Evolutionary conservation across 108 stramenopile genomes (phyloP), one percentile per base, ranked within the genome.

Genomic region (Cyclotella kingstonii): DNA sequence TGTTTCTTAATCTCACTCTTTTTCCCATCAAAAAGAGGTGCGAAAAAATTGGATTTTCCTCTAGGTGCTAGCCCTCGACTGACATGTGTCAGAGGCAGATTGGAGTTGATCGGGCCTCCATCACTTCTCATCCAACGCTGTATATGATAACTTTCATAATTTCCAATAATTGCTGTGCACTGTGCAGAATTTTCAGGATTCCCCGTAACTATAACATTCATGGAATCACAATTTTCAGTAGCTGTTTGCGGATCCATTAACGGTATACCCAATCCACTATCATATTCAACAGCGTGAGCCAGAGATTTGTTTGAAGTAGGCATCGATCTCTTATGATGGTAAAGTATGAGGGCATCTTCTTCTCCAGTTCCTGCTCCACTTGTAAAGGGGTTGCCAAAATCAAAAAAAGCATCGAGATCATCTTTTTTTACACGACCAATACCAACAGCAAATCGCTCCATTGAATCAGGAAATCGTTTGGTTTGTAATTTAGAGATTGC

Each of bases 111-210:
- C 7, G 42, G 38, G 15, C 44, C 48, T 6, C 41, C 48, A 14
- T 67, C 56, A 4, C 36, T 35, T 67, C 80, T 73, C 83, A 86
- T 83, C 64, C 74, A 81, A 42, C 80, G 52, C 76, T 81, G 80
- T 22, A 86, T 54, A 40, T 86, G 85, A 69, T 78, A 86, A 11
- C 77, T 68, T 51, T 83, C 78, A 26, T 76, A 86, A 19, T 81
- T 70, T 26, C 82, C 82, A 27, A 81, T 54, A 10, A 83, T 43
- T 9, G 82, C 85, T 22, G 76, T 57, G 40, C 85, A 86, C 61
- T 84, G 80, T 14, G 62, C n/a, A 0, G 60, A 70, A 18, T 60
- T 14, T 22, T 68, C 65, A 10, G 65, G 65, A 46, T 68, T 65
- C n/a, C 71, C 68, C 12, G 78, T 79, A 23, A 80, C 50, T n/a